phyloP scores from a whole-genome alignment of 2,329 filamentous ascomycete genomes.

The Sarocladium strictum region DNA sequence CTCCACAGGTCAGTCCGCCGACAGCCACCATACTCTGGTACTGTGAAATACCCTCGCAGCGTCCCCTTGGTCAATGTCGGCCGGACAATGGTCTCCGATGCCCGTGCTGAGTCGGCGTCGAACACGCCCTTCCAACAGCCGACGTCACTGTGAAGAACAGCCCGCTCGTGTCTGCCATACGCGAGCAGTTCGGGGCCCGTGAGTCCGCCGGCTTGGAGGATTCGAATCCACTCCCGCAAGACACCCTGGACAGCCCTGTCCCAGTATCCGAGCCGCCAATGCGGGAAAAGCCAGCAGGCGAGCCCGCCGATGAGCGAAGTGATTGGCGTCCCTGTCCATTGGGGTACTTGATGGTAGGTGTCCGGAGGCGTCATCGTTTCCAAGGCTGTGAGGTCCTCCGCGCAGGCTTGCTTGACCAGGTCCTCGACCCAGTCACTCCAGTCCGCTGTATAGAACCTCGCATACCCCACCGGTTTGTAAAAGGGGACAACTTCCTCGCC shows the following conservation, averaged over 20 bases:
- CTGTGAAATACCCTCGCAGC: not conserved
- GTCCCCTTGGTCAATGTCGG: slow-evolving; percentile 3
- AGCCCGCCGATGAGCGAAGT: slow-evolving; percentile 20
- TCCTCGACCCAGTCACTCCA: slow-evolving; percentile 12
- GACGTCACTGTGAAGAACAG: not conserved
- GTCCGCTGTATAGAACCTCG: not conserved
- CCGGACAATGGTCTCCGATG: slow-evolving; percentile 10
- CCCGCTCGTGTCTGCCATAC: slow-evolving; percentile 17
- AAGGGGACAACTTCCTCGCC: slow-evolving; percentile 13
- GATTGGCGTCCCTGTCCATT: slow-evolving; percentile 18
- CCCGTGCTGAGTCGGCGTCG: slow-evolving; percentile 14
- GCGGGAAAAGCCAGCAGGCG: slow-evolving; percentile 17
- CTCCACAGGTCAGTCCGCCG: slow-evolving; percentile 12
- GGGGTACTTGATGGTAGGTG: slow-evolving; percentile 13
- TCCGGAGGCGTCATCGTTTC: slow-evolving; percentile 19
- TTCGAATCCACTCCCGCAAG: slow-evolving; percentile 15
- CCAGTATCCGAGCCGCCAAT: slow-evolving; percentile 14
- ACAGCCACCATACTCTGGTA: not conserved
- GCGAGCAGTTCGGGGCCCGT: slow-evolving; percentile 17
- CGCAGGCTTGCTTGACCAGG: not conserved
- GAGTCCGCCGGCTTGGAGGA: slow-evolving; percentile 12
- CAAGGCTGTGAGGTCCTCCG: slow-evolving; percentile 12
- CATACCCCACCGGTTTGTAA: not conserved
- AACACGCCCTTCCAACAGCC: slow-evolving; percentile 12
- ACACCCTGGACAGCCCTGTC: slow-evolving; percentile 14